Evolutionary conservation across 768 basidiomycete genomes (phyloP), one percentile per base, ranked within the genome.

Genomic region (Mycena galericulata): DNA sequence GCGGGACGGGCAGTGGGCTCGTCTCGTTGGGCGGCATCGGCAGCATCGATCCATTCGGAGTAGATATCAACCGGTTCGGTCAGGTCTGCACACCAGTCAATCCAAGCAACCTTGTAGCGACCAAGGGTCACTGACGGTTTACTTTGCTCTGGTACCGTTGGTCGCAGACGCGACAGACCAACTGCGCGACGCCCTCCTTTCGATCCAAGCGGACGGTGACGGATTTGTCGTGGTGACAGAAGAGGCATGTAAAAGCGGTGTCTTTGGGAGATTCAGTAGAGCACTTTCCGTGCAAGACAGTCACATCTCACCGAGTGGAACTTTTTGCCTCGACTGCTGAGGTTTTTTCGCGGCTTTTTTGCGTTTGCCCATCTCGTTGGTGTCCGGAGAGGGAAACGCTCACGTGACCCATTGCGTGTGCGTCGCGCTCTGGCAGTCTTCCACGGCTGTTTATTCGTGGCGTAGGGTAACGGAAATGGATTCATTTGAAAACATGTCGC

Each of bases 21-120:
- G 54, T 91, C 89, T 65, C 83, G 86, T 76, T 94, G 91, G 36
- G 93, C 93, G 11, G 92, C 90, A 76, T 95, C 93, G 8, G 93
- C 92, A 54, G 93, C 93, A 76, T 95, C 93, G 69, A 95, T 94
- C 94, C 94, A 96, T 76, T 94, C 93, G 9, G 94, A 94, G 77
- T 95, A 96, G 32, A 96, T 93, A 78, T 96, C 94, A 63, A 96
- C 89, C 18, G 94, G 88, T 72, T 95, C 94, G 1, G 94, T 94
- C 58, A 96, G 83, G 77, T 96, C 94, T 96, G 76, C 17, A 54
- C 20, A 43, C 66, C 57, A 67, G 54, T 59, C 47, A 70, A 53
- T n/a, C n/a, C n/a, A n/a, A n/a, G n/a, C n/a, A n/a, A n/a, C n/a
- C n/a, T n/a, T n/a, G n/a, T n/a, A n/a, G n/a, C n/a, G n/a, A n/a